Evolutionary conservation across 2,329 filamentous ascomycete genomes (phyloP).

Genomic region (Gaeumannomyces tritici): DNA sequence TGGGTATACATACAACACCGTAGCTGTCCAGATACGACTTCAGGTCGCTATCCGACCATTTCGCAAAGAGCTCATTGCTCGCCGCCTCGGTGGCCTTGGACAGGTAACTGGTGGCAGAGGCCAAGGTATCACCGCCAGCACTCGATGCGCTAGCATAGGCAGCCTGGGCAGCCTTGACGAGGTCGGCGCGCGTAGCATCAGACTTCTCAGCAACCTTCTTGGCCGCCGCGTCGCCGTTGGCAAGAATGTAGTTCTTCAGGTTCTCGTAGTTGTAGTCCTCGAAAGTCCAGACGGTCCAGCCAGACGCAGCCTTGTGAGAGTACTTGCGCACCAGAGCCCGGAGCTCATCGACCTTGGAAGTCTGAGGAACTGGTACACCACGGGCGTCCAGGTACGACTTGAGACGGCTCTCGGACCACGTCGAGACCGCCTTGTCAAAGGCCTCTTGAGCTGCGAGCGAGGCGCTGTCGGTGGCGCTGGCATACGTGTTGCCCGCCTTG

Average conservation of each 20-base stretch:
- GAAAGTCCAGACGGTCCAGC: conserved; percentile 68
- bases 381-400: conserved; percentile 73
- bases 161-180: conserved; percentile 54
- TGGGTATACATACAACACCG: conserved; percentile 42
- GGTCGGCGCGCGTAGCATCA: conserved; percentile 61
- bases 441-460: conserved; percentile 52
- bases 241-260: conserved; percentile 48
- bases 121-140: conserved; percentile 47
- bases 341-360: conserved; percentile 61
- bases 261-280: conserved; percentile 68
- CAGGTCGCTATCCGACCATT: conserved; percentile 64
- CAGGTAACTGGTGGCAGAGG: conserved; percentile 63
- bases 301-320: conserved; percentile 57
- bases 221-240: conserved; percentile 42
- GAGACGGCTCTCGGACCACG: conserved; percentile 68
- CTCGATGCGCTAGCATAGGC: conserved; percentile 50
- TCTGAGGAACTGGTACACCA: conserved; percentile 65
- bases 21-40: conserved; percentile 76
- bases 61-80: conserved; percentile 59
- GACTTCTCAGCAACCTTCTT: conserved; percentile 53
- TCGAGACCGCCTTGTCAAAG: conserved; percentile 51
- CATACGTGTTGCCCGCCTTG: conserved; percentile 65
- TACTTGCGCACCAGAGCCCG: conserved; percentile 65
- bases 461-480: conserved; percentile 63
- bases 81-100: conserved; percentile 53